phyloP scores from a whole-genome alignment of 2,329 filamentous ascomycete genomes.

The Exutisphaerella laricina region DNA sequence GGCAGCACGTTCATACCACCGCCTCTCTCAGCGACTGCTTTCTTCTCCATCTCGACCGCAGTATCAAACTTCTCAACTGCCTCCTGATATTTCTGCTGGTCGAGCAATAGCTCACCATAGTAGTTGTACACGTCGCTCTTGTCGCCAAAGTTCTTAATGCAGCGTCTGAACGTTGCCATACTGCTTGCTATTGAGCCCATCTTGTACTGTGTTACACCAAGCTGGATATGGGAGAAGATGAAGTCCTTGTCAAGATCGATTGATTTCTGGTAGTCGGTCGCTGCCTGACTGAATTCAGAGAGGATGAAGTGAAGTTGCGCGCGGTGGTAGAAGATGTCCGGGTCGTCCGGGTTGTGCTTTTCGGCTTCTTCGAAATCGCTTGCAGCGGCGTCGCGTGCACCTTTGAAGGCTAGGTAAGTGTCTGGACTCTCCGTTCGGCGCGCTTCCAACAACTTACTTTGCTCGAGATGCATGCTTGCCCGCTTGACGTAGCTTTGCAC shows the following conservation, averaged over 20 bases:
- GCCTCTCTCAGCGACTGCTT: conserved; percentile 63
- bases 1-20: conserved; percentile 96
- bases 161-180: conserved; percentile 96
- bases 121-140: conserved; percentile 99
- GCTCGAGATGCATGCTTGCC: conserved; percentile 94
- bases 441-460: conserved; percentile 52
- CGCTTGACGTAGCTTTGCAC: conserved; percentile 99
- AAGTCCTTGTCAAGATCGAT: conserved; percentile 94
- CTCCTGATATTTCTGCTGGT: conserved; percentile 92
- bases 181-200: conserved; percentile 97
- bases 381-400: conserved; percentile 78
- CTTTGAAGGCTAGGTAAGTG: conserved; percentile 36
- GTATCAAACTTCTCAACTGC: conserved; percentile 98
- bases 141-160: conserved; percentile 97
- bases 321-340: conserved; percentile 98
- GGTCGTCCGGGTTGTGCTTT: conserved; percentile 77
- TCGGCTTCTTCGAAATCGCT: conserved; percentile 83
- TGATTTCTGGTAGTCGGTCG: conserved; percentile 98
- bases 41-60: conserved; percentile 98
- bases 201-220: conserved; percentile 99
- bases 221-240: conserved; percentile 99
- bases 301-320: conserved; percentile 98
- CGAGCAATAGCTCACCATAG: conserved; percentile 92
- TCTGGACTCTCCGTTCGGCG: conserved; percentile 3
- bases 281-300: conserved; percentile 83